Evolutionary conservation across 208 protist species (phyloP).

Genomic region (Leishmania major): DNA sequence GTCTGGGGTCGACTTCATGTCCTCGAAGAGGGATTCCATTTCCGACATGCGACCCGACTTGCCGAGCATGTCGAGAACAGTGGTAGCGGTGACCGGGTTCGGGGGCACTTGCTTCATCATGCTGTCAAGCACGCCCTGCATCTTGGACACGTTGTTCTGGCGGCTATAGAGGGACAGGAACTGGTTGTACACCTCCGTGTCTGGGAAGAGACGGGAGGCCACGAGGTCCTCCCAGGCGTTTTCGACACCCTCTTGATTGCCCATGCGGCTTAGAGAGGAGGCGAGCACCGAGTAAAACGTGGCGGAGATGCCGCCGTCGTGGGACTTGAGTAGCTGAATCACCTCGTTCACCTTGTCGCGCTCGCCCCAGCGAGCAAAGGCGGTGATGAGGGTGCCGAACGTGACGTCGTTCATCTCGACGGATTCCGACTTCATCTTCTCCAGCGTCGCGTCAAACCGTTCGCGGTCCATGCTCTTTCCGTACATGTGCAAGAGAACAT

Average conservation of each 20-base stretch:
- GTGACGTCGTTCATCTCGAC: constrained; percentile 91
- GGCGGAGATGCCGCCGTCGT: constrained; percentile 74
- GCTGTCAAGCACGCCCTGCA: constrained; percentile 85
- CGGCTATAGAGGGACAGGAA: constrained; percentile 83
- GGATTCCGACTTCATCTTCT: constrained; percentile 78
- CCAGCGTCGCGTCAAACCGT: constrained; percentile 64
- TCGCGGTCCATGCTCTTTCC: constrained; percentile 62
- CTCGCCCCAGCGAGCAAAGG: constrained; percentile 79
- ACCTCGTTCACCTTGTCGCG: constrained; percentile 68
- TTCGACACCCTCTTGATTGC: constrained; percentile 72
- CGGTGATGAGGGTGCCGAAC: constrained; percentile 88
- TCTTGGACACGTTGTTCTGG: constrained; percentile 76
- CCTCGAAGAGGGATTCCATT: constrained; percentile 88
- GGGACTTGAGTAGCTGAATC: constrained; percentile 76
- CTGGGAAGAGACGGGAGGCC: constrained; percentile 81
- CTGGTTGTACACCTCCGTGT: constrained; percentile 89
- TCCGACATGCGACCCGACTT: constrained; percentile 85
- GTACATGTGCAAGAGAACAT: constrained; percentile 87
- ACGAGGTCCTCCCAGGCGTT: constrained; percentile 88
- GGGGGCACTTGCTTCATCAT: constrained; percentile 91
- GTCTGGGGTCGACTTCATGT: constrained; percentile 84
- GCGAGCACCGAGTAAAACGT: constrained; percentile 88
- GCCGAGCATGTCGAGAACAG: constrained; percentile 86
- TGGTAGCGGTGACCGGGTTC: constrained; percentile 86
- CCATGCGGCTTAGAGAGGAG: constrained; percentile 80